Conservation (phyloP, 2,329 filamentous ascomycete genomes). For the Paraconiothyrium brasiliense region DNA sequence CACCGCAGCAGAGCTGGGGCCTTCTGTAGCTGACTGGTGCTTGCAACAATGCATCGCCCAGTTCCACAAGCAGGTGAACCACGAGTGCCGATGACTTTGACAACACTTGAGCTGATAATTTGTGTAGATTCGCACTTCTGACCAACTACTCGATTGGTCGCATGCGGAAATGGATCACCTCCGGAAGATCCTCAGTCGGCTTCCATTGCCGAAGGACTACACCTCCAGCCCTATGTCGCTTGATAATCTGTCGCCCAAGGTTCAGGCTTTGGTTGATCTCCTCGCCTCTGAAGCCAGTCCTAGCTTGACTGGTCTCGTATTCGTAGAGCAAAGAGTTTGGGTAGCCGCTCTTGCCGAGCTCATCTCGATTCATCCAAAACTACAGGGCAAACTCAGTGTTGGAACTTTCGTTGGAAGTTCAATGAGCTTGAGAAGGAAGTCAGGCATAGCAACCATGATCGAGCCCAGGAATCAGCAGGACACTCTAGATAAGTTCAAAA, state of each 20-base stretch:
- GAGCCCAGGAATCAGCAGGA: constrained; percentile 59
- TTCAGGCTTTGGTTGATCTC: constrained; percentile 47
- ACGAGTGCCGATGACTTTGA: too few relatives aligned
- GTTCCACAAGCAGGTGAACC: constrained; percentile 27
- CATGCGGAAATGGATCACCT: constrained; percentile 49
- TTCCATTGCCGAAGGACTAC: constrained; percentile 21
- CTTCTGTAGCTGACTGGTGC: constrained; percentile 51
- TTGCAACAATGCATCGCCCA: constrained; percentile 47
- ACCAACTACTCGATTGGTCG: constrained; percentile 41
- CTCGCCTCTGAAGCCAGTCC: constrained; percentile 45
- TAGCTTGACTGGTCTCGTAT: constrained; percentile 55
- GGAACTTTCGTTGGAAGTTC: constrained; percentile 65
- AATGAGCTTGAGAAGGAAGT: constrained; percentile 52
- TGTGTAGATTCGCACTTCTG: constrained; percentile 15
- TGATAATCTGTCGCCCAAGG: constrained; percentile 45
- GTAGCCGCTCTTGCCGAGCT: constrained; percentile 54
- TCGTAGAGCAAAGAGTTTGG: constrained; percentile 57
- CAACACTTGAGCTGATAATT: not conserved
- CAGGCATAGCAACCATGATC: constrained; percentile 60
- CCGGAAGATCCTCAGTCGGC: constrained; percentile 28
- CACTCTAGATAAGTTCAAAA: constrained; percentile 64
- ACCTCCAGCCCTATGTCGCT: constrained; percentile 21
- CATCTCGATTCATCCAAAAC: constrained; percentile 42
- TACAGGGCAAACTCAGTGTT: constrained; percentile 47
- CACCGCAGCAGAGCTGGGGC: constrained; percentile 52